Percentiles rank a stretch among this genome's conserved stretches.
Conservation (phyloP, 805 yeast genomes). For the Sugiyamaella qingdaonensis region DNA sequence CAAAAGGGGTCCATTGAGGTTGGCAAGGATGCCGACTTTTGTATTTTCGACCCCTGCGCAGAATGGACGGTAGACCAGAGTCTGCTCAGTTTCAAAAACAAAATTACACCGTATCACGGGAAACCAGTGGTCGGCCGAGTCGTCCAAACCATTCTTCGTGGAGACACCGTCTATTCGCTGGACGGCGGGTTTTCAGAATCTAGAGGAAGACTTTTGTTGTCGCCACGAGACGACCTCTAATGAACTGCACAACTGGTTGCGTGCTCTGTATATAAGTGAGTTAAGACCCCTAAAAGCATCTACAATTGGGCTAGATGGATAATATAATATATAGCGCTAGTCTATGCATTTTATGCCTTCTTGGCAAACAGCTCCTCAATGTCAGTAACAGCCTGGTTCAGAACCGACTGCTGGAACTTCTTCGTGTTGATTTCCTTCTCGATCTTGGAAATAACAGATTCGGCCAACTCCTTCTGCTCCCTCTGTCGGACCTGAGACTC, state of each 20-base stretch:
- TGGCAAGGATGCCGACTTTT: conserved; percentile 87
- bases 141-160: conserved; percentile 74
- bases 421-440: conserved; percentile 78
- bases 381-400: conserved; percentile 87
- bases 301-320: background rate
- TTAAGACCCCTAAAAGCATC: no score
- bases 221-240: background rate
- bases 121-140: conserved; percentile 65
- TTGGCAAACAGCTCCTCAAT: conserved; percentile 49
- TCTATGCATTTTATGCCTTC: conserved; percentile 3
- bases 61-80: conserved; percentile 40
- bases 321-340: background rate
- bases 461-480: conserved; percentile 89
- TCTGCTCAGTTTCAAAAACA: conserved; percentile 65
- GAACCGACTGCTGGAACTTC: conserved; percentile 88
- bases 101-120: conserved; percentile 83
- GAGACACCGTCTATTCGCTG: conserved; percentile 52
- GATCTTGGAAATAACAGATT: conserved; percentile 82
- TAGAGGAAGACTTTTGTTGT: conserved; percentile 10
- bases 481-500: conserved; percentile 94
- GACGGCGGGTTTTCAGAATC: conserved; percentile 7
- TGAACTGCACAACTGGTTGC: no score
- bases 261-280: no score
- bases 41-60: conserved; percentile 67
- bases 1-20: conserved; percentile 65